Evolutionary conservation across 306 rosid species (phyloP).

Genomic region (Crotalaria pallida): DNA sequence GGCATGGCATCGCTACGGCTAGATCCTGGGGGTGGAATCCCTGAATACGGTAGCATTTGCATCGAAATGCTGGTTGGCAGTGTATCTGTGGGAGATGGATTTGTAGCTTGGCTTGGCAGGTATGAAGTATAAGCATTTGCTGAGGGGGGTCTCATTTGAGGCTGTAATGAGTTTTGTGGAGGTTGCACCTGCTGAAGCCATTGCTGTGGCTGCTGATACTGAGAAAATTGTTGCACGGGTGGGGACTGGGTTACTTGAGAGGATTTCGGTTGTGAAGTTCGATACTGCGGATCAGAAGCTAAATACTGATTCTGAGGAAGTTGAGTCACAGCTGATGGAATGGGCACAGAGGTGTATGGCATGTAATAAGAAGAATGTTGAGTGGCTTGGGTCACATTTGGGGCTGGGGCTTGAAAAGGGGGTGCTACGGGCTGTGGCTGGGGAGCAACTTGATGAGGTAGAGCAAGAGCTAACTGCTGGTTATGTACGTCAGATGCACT

Average conservation of each 20-base stretch:
- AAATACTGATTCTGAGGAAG: constrained; percentile 58
- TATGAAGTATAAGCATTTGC: constrained; percentile 48
- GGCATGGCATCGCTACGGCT: constrained; percentile 46
- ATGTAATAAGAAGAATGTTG: constrained; percentile 63
- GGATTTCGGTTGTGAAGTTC: constrained; percentile 44
- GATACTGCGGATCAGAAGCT: constrained; percentile 56
- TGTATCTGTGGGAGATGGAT: constrained; percentile 48
- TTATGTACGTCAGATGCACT: constrained; percentile 45
- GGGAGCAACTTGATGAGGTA: constrained; percentile 62
- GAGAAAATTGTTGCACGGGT: constrained; percentile 51
- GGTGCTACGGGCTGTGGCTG: constrained; percentile 47
- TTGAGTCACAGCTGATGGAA: constrained; percentile 37
- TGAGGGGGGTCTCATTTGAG: constrained; percentile 53
- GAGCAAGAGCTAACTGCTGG: constrained; percentile 78
- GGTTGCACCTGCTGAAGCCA: constrained; percentile 47
- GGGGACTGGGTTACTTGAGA: constrained; percentile 57
- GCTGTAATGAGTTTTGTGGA: constrained; percentile 54
- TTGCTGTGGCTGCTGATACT: constrained; percentile 50
- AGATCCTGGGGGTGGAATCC: constrained; percentile 50
- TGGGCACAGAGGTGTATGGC: constrained; percentile 44
- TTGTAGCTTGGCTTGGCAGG: constrained; percentile 56
- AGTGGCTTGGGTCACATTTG: constrained; percentile 38
- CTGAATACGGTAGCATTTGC: constrained; percentile 59
- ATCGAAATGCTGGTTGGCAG: constrained; percentile 61
- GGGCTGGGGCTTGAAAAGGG: constrained; percentile 43